These are phyloP conservation scores for Talaromyces sp. DNA, from an alignment of 2,329 filamentous ascomycete species.

Conservation along the genomic window DNA sequence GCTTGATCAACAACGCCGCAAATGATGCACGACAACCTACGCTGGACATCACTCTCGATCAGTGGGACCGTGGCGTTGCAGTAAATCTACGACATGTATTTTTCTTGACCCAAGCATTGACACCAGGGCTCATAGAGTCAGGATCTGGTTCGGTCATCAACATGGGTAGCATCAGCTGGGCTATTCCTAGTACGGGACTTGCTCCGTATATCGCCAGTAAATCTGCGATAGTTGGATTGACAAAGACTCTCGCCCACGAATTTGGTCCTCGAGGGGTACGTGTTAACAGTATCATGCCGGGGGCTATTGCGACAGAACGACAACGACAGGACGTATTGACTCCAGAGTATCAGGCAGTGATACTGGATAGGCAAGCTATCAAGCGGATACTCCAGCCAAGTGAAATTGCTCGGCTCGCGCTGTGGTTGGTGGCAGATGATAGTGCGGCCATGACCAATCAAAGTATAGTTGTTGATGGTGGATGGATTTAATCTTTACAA, in stretches of 20 bases:
- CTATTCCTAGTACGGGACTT: constrained; percentile 31
- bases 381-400: constrained; percentile 38
- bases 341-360: constrained; percentile 33
- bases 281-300: constrained; percentile 52
- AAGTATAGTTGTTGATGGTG: constrained; percentile 39
- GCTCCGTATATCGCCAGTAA: constrained; percentile 41
- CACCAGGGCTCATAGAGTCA: constrained; percentile 32
- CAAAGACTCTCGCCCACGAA: constrained; percentile 37
- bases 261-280: constrained; percentile 37
- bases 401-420: constrained; percentile 47
- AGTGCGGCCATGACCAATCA: constrained; percentile 47
- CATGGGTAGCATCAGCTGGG: constrained; percentile 40
- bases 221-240: constrained; percentile 40
- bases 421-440: constrained; percentile 49
- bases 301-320: constrained; percentile 38
- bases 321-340: constrained; percentile 42
- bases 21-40: neutral
- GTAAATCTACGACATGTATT: neutral
- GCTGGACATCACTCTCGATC: neutral
- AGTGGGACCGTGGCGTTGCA: neutral
- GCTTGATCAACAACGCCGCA: constrained; percentile 36
- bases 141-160: constrained; percentile 37
- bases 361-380: constrained; percentile 42
- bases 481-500: constrained; percentile 17
- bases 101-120: constrained; percentile 23